These are phyloP conservation scores for Kwoniella pini DNA, from an alignment of 768 basidiomycete genomes.

Conservation along the genomic window DNA sequence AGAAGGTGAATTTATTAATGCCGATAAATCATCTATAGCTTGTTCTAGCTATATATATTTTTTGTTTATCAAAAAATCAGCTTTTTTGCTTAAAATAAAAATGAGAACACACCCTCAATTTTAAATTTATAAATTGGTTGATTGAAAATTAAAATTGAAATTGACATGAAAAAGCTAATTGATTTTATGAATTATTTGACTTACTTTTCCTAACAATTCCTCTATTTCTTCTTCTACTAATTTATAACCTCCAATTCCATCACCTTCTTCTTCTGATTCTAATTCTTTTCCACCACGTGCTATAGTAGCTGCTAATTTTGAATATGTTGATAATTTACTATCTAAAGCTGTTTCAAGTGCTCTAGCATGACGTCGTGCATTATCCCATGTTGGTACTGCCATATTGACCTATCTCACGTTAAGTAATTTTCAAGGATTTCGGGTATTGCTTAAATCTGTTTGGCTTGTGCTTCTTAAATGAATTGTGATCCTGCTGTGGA, in stretches of 20 bases:
- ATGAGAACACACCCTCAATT: too few relatives aligned
- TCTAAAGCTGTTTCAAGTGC: constrained; percentile 92
- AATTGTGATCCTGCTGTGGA: too few relatives aligned
- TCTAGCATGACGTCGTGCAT: constrained; percentile 84
- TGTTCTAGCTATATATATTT: constrained; percentile 85
- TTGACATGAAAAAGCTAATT: too few relatives aligned
- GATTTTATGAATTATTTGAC: constrained; percentile 1
- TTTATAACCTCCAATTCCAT: constrained; percentile 62
- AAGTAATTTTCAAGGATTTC: too few relatives aligned
- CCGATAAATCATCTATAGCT: constrained; percentile 75
- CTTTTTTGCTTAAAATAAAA: too few relatives aligned
- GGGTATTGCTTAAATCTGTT: too few relatives aligned
- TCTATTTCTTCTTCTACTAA: constrained; percentile 85
- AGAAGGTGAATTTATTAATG: constrained; percentile 65
- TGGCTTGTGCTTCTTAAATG: too few relatives aligned
- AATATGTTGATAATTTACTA: constrained; percentile 84
- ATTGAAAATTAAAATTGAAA: too few relatives aligned
- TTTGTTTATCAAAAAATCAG: too few relatives aligned
- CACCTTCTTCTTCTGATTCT: constrained; percentile 57
- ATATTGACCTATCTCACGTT: too few relatives aligned
- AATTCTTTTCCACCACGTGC: constrained; percentile 47
- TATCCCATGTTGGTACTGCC: constrained; percentile 64
- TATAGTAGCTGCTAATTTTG: constrained; percentile 70
- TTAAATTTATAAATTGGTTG: too few relatives aligned
- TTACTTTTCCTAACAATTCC: constrained; percentile 79